Base-by-base conservation (phyloP, 2,329 filamentous ascomycete species). In the Aspergillus versicolor region DNA sequence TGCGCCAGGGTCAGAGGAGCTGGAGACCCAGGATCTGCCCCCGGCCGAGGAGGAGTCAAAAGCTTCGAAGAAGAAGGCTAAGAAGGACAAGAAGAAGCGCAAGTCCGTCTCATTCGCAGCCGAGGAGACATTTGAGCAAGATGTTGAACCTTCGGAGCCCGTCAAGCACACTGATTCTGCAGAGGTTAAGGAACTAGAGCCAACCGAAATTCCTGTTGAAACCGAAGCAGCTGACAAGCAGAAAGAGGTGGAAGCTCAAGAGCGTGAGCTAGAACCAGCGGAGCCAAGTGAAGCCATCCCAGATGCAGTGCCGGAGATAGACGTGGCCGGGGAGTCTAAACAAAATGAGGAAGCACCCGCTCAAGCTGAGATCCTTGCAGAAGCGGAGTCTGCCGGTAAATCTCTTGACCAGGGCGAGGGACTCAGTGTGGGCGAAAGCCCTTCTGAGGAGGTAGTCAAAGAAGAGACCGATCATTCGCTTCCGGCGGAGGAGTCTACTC, bases 11-110 rank as follows among this genome's bases (percentile, higher is more conserved):
- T 15, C 27, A n/a, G 21, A 24, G 40, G 54, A 57, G 12, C 46
- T 37, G 12, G 58, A 61, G 44, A 30, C 3, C 22, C 46, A 52
- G 37, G 51, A 47, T 40, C 4, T 22, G 17, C 49, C 51, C 17
- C 21, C 54, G 19, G 22, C 49, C 24, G 62, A 61, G 42, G 62
- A 63, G 11, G 5, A 60, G 44, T n/a, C 61, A 13, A 62, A 47
- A n/a, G 27, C 56, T 17, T 61, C 63, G 5, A 72, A 69, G 61
- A 74, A 71, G 56, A 79, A 75, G 61, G 68, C 69, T 9, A 79
- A 79, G 68, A 80, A 78, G 59, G 69, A 68, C 32, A 71, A 67
- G 61, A 71, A 71, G 40, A 69, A 67, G 43, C 60, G 65, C 53
- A 62, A 69, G 49, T 64, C 62, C 21, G 61, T 65, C n/a, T 55